Conservation (phyloP, 257 asterid genomes). For the Agastache rugosa region DNA sequence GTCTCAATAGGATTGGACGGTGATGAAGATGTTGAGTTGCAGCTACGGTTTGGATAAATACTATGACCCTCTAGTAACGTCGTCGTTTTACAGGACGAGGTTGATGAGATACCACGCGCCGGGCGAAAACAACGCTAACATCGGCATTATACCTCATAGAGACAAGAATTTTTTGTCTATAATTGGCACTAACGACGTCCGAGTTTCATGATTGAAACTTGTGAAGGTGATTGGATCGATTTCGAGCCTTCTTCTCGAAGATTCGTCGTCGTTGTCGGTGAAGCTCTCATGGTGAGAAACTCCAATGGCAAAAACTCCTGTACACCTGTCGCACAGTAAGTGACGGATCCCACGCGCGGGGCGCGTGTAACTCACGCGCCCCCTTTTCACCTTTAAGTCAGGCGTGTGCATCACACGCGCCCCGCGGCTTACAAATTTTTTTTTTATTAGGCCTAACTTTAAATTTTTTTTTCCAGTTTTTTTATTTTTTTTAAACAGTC, state of each 20-base stretch:
- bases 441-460: too few relatives aligned
- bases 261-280: conserved; percentile 51
- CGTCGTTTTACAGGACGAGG: conserved; percentile 7
- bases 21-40: conserved; percentile 45
- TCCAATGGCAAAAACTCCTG: too few relatives aligned
- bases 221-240: conserved; percentile 49
- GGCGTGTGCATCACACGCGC: too few relatives aligned
- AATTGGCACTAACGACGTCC: conserved; percentile 48
- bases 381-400: too few relatives aligned
- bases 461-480: too few relatives aligned
- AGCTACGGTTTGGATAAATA: conserved; percentile 37
- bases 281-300: conserved; percentile 51
- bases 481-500: too few relatives aligned
- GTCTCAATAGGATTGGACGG: conserved; percentile 30
- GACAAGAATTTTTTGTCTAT: conserved; percentile 51
- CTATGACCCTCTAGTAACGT: not conserved
- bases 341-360: too few relatives aligned
- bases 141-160: conserved; percentile 52
- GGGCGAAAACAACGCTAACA: not conserved
- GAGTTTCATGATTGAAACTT: conserved; percentile 53
- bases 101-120: conserved; percentile 31
- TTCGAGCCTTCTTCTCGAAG: conserved; percentile 42
- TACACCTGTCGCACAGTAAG: too few relatives aligned
- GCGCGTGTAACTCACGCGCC: too few relatives aligned
- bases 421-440: too few relatives aligned